Evolutionary conservation across 1,284 basidiomycete genomes (phyloP), one percentile per base, ranked within the genome.

Genomic region (Erythrobasidium hasegawianum): DNA sequence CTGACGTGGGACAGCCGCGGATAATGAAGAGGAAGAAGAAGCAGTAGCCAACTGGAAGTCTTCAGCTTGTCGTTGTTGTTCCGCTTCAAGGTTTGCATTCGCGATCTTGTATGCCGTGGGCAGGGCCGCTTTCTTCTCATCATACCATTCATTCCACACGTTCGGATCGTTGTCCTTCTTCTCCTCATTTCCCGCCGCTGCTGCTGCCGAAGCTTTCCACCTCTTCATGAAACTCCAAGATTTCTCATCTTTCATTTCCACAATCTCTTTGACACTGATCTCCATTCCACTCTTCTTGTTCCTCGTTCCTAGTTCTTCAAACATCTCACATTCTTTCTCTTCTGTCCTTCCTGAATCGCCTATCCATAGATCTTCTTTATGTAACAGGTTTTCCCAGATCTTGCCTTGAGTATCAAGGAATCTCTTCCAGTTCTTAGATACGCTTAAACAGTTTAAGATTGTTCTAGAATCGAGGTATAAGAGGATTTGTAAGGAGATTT

Each of bases 381-480:
- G 86, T 62, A 92, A 81, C 14, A 90, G 81, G 70, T 88, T 86
- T 68, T 86, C 83, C 90, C 90, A 93, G 38, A 92, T 83, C 14
- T 89, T 83, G 38, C 86, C 83, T 72, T 92, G 89, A 1, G 87
- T 87, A 75, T 93, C 89, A 69, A 92, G 88, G 69, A 89, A 86
- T 9, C 84, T 81, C 38, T 86, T 81, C 90, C 90, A 93, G 11
- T 87, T 79, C 74, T 84, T 86, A 57, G 87, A 89, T 24, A 93
- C 90, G 43, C 87, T 85, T 50, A 93, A 83, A 18, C 87, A 85
- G 5, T 84, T 26, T 43, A 65, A 43, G 16, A 65, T 57, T 16
- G 7, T 58, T 18, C 33, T 81, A 71, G 86, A 88, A 2, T 88
- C 84, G 22, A 93, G 83, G 75, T 83, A 89, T 71, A 85, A 86